A percentile compares a stretch with the other conserved stretches of the same genome.
These are phyloP conservation scores for Chalciporus piperatoides DNA, from an alignment of 1,284 basidiomycete species.

Conservation along the genomic window DNA sequence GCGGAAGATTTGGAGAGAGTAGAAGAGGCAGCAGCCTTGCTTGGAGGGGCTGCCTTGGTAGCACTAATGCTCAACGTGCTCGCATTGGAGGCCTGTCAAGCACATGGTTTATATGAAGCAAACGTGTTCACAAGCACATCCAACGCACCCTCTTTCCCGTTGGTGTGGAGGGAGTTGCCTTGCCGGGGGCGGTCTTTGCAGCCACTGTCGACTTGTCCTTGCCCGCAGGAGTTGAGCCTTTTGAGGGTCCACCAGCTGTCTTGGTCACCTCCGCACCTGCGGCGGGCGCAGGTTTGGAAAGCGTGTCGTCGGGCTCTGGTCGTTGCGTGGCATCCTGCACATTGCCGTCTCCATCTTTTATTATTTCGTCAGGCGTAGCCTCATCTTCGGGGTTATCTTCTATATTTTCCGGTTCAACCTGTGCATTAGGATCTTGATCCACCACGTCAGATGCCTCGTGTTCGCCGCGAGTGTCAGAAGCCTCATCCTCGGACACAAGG, in stretches of 20 bases:
- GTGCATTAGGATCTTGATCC: conserved; percentile 29
- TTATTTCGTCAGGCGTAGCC: conserved; percentile 17
- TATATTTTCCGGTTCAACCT: conserved; percentile 27
- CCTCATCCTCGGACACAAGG: conserved; percentile 22
- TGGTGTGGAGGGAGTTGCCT: conserved; percentile 43
- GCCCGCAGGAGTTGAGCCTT: conserved; percentile 32
- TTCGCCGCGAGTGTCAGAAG: conserved; percentile 40
- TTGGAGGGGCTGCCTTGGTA: conserved; percentile 48
- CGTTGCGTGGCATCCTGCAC: conserved; percentile 10
- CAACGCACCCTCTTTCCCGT: conserved; percentile 61
- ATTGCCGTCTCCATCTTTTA: conserved; percentile 11
- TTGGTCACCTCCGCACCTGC: conserved; percentile 23
- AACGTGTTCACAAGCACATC: conserved; percentile 22
- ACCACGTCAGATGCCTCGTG: conserved; percentile 49
- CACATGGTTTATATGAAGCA: conserved; percentile 29
- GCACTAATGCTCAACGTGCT: conserved; percentile 62
- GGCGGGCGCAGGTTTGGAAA: conserved; percentile 13
- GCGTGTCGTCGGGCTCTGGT: conserved; percentile 11
- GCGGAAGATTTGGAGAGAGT: conserved; percentile 35
- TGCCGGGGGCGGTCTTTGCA: conserved; percentile 23
- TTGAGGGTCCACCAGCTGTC: conserved; percentile 25
- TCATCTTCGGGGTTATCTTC: conserved; percentile 22
- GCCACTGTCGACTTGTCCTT: conserved; percentile 38
- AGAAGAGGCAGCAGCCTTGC: conserved; percentile 38
- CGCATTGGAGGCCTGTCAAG: conserved; percentile 56